phyloP scores from a whole-genome alignment of 345 rosid genomes.

The Firmiana major region DNA sequence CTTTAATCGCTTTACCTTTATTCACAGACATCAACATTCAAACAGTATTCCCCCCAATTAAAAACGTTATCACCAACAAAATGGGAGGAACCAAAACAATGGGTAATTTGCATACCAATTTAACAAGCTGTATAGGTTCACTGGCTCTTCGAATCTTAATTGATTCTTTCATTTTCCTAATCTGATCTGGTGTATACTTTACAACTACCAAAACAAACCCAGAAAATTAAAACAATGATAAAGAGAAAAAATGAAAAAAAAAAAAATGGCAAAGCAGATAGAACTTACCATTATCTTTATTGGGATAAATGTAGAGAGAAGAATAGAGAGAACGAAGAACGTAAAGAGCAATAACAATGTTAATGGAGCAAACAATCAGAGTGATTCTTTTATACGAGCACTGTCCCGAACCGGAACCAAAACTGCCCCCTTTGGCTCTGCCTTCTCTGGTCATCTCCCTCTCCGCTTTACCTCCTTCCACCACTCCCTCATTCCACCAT shows the following conservation, averaged over 20 bases:
- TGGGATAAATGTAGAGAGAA: slow-evolving; percentile 68
- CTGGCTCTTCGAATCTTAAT: slow-evolving; percentile 74
- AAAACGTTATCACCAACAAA: neutral
- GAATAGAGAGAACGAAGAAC: slow-evolving; percentile 81
- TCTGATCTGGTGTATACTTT: slow-evolving; percentile 76
- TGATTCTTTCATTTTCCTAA: slow-evolving; percentile 86
- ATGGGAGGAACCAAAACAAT: neutral
- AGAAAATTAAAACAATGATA: neutral
- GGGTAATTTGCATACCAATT: slow-evolving; percentile 42
- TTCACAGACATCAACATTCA: neutral
- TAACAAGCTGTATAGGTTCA: slow-evolving; percentile 56
- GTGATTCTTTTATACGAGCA: slow-evolving; percentile 75
- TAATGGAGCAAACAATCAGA: slow-evolving; percentile 72
- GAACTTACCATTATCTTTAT: slow-evolving; percentile 35
- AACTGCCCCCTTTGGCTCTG: neutral
- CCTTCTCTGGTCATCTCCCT: slow-evolving; percentile 7
- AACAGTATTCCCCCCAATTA: neutral
- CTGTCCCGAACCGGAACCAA: slow-evolving; percentile 15
- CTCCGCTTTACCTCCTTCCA: slow-evolving; percentile 1
- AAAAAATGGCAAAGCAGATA: neutral
- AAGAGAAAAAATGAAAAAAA: neutral
- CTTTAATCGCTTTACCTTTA: slow-evolving; percentile 61
- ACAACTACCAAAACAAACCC: slow-evolving; percentile 38
- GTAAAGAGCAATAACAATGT: slow-evolving; percentile 88
- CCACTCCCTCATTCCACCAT: slow-evolving; percentile 13